These are phyloP conservation scores for Populus tomentosa DNA, from an alignment of 441 rosid genomes.

Conservation along the genomic window DNA sequence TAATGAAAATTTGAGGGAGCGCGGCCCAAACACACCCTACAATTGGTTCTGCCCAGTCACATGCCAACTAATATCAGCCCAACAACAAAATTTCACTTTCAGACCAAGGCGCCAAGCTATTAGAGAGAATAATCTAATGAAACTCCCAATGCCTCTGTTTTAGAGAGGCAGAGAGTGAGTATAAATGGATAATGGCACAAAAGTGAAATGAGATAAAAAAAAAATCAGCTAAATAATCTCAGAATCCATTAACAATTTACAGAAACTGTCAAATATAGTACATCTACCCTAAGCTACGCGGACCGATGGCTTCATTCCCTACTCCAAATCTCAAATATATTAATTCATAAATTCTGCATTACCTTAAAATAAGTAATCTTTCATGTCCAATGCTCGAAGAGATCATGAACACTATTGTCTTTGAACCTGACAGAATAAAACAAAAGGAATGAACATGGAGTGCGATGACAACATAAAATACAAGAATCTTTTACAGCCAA, in stretches of 20 bases:
- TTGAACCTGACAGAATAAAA: slow-evolving; percentile 20
- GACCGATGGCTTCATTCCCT: slow-evolving; percentile 59
- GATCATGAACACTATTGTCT: slow-evolving; percentile 15
- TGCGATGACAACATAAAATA: background rate
- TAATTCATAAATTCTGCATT: slow-evolving; percentile 24
- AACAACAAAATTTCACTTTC: background rate
- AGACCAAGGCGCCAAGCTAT: background rate
- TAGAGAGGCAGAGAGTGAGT: background rate
- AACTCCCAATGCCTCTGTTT: background rate
- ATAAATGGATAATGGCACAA: background rate
- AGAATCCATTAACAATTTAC: slow-evolving; percentile 23
- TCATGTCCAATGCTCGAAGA: slow-evolving; percentile 15
- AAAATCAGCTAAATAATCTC: slow-evolving; percentile 3
- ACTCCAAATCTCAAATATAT: slow-evolving; percentile 25
- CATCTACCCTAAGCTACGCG: slow-evolving; percentile 35
- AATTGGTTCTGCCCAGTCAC: no score
- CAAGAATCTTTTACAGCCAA: background rate
- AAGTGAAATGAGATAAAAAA: background rate
- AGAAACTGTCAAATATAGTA: slow-evolving; percentile 28
- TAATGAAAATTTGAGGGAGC: no score
- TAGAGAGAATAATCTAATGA: background rate
- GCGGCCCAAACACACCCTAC: no score
- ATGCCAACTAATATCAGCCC: background rate
- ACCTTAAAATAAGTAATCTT: slow-evolving; percentile 12
- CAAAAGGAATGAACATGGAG: background rate